Evolutionary conservation across 2,329 filamentous ascomycete species (phyloP).

Genomic region (Aspergillus ibericus): DNA sequence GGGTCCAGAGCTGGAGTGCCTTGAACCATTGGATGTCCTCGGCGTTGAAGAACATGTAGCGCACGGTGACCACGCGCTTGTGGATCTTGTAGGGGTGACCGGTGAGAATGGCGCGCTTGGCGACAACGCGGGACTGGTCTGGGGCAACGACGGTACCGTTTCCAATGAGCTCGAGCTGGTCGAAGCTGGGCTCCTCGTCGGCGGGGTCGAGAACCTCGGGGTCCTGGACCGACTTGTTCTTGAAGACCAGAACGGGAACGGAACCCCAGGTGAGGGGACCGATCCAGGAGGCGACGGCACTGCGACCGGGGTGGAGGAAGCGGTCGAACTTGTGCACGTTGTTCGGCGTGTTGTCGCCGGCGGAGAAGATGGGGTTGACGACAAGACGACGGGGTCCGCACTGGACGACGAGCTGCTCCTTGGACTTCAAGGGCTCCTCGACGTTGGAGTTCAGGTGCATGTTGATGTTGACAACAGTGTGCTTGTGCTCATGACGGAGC

Average conservation of each 20-base stretch:
- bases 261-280: slow-evolving; percentile 91
- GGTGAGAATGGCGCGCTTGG: slow-evolving; percentile 90
- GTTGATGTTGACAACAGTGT: slow-evolving; percentile 83
- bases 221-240: slow-evolving; percentile 45
- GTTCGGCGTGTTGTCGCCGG: slow-evolving; percentile 86
- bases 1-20: slow-evolving; percentile 91
- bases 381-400: slow-evolving; percentile 84
- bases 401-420: slow-evolving; percentile 88
- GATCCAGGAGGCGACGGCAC: slow-evolving; percentile 84
- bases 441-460: slow-evolving; percentile 80
- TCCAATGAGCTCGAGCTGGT: slow-evolving; percentile 68
- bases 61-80: slow-evolving; percentile 93
- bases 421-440: slow-evolving; percentile 76
- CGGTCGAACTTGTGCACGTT: slow-evolving; percentile 97
- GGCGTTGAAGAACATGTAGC: slow-evolving; percentile 99
- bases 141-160: slow-evolving; percentile 86
- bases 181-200: slow-evolving; percentile 45
- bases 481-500: slow-evolving; percentile 92
- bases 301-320: slow-evolving; percentile 86
- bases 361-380: slow-evolving; percentile 87
- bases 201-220: slow-evolving; percentile 46
- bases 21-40: slow-evolving; percentile 98
- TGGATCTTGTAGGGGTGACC: slow-evolving; percentile 99
- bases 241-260: slow-evolving; percentile 87
- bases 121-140: slow-evolving; percentile 72